Conservation (phyloP, 768 basidiomycete genomes). For the Podaxis sp. region DNA sequence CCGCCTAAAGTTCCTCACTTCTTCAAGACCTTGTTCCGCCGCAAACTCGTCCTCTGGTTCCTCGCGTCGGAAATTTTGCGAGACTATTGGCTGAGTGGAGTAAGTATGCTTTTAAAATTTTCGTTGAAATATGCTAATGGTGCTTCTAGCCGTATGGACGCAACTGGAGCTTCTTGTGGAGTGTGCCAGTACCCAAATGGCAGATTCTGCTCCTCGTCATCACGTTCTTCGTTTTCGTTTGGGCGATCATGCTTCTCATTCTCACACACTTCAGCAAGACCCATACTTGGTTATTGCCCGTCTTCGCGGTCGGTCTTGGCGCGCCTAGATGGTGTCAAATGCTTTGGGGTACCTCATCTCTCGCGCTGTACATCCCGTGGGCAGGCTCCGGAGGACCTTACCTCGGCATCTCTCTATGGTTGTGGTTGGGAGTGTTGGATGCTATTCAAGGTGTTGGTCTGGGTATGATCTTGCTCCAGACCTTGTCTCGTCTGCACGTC, state of each 20-base stretch:
- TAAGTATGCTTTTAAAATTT: conserved; percentile 34
- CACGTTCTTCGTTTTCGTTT: conserved; percentile 84
- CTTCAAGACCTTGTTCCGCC: conserved; percentile 81
- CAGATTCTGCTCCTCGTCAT: conserved; percentile 78
- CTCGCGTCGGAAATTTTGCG: conserved; percentile 87
- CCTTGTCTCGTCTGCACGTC: conserved; percentile 89
- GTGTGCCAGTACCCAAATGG: conserved; percentile 77
- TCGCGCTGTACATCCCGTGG: conserved; percentile 94
- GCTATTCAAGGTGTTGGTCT: conserved; percentile 93
- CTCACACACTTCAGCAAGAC: conserved; percentile 88
- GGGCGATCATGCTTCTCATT: conserved; percentile 71
- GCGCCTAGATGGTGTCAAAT: conserved; percentile 98
- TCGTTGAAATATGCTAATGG: conserved; percentile 13
- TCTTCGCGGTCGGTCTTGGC: conserved; percentile 93
- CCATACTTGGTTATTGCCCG: conserved; percentile 92
- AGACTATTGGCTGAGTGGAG: conserved; percentile 90
- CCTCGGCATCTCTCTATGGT: conserved; percentile 86
- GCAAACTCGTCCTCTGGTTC: conserved; percentile 95
- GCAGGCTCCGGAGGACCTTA: conserved; percentile 84
- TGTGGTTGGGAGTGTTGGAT: conserved; percentile 94
- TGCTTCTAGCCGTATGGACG: conserved; percentile 76
- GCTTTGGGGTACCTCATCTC: conserved; percentile 93
- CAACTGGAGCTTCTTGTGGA: conserved; percentile 95
- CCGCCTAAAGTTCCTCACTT: conserved; percentile 96
- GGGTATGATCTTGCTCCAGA: conserved; percentile 85